Evolutionary conservation across 2,329 filamentous ascomycete species (phyloP).

Genomic region (Diaporthe sp.): DNA sequence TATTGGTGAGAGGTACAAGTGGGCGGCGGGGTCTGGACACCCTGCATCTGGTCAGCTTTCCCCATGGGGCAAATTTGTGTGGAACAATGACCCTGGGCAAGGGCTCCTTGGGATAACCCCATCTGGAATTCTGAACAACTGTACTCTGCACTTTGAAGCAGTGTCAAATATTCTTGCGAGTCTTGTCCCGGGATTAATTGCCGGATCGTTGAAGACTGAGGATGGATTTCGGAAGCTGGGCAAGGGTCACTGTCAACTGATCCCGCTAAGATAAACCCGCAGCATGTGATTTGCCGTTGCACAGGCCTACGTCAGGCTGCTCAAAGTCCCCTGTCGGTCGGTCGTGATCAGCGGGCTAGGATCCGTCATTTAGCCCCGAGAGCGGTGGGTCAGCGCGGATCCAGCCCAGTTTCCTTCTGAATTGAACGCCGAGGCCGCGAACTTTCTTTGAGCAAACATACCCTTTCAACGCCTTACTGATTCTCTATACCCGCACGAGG

Average conservation of each 20-base stretch:
- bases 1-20: not conserved
- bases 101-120: no score
- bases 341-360: constrained; percentile 20
- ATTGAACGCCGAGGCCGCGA: constrained; percentile 26
- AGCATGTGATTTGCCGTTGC: constrained; percentile 23
- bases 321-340: constrained; percentile 14
- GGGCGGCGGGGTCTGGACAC: not conserved
- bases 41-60: not conserved
- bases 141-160: not conserved
- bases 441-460: not conserved
- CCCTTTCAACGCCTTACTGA: not conserved
- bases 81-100: no score
- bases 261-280: constrained; percentile 23
- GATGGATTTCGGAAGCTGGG: not conserved
- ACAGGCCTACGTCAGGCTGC: constrained; percentile 10
- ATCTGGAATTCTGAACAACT: not conserved
- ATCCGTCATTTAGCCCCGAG: constrained; percentile 19
- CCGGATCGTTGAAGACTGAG: not conserved
- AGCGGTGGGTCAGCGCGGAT: constrained; percentile 3
- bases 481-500: not conserved
- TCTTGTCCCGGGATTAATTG: not conserved
- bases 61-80: not conserved
- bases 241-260: not conserved
- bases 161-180: not conserved
- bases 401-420: not conserved